These are phyloP conservation scores for Gloeophyllum trabeum DNA, from an alignment of 768 basidiomycete genomes.

Conservation along the genomic window DNA sequence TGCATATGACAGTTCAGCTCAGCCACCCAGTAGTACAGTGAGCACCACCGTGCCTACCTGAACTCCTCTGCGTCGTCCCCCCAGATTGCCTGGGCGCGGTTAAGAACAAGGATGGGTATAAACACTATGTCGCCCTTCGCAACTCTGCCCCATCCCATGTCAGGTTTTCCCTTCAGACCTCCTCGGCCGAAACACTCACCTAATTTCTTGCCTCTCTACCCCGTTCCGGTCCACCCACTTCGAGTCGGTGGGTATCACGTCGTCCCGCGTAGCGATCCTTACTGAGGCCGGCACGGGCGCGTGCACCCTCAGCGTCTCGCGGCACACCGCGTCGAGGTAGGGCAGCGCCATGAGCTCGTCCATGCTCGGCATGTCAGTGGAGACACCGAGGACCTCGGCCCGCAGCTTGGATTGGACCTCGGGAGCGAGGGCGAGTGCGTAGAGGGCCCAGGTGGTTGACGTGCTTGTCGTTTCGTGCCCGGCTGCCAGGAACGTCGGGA, in stretches of 20 bases:
- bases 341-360: constrained; percentile 18
- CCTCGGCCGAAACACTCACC: constrained; percentile 1
- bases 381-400: constrained; percentile 17
- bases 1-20: background rate
- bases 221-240: constrained; percentile 7
- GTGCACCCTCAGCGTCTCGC: constrained; percentile 9
- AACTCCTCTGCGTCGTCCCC: constrained; percentile 27
- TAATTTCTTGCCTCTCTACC: background rate
- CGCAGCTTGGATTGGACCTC: constrained; percentile 24
- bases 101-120: constrained; percentile 18
- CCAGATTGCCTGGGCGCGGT: constrained; percentile 19
- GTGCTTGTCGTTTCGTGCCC: constrained; percentile 7
- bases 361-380: constrained; percentile 14
- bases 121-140: constrained; percentile 16
- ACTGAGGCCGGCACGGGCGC: constrained; percentile 5
- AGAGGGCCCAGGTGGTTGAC: constrained; percentile 19
- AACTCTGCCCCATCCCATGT: constrained; percentile 6
- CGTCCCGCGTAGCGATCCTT: constrained; percentile 7
- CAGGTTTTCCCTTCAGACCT: too few species aligned
- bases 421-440: constrained; percentile 19
- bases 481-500: constrained; percentile 7
- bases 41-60: constrained; percentile 7
- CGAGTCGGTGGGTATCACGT: constrained; percentile 7
- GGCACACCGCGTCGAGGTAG: constrained; percentile 18
- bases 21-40: background rate